Conservation (phyloP, 1,284 basidiomycete genomes). For the Omphalotus olearius region DNA sequence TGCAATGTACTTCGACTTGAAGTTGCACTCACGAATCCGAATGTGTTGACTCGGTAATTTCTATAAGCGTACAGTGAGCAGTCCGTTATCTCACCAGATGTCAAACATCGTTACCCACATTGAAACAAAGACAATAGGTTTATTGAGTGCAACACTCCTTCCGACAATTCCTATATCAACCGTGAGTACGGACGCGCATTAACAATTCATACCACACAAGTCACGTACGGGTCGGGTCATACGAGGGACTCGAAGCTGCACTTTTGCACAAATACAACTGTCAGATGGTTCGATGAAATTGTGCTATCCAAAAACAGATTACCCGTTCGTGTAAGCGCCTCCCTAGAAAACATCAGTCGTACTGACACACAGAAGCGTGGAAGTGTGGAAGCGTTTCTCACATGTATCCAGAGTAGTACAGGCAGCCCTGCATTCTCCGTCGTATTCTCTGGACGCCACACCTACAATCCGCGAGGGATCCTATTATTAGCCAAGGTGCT, state of each 20-base stretch:
- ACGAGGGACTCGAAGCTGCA: conserved; percentile 36
- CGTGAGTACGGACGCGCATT: neutral
- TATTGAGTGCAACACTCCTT: conserved; percentile 40
- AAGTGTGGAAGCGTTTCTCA: conserved; percentile 20
- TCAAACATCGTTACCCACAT: conserved; percentile 30
- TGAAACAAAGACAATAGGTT: conserved; percentile 53
- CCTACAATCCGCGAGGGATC: conserved; percentile 21
- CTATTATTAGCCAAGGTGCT: no score
- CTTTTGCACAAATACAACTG: conserved; percentile 21
- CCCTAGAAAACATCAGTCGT: conserved; percentile 31
- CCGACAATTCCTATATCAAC: conserved; percentile 39
- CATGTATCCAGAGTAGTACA: conserved; percentile 51
- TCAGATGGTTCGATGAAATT: neutral
- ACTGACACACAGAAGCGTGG: no score
- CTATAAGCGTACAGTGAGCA: conserved; percentile 23
- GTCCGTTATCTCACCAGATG: neutral
- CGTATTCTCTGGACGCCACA: conserved; percentile 38
- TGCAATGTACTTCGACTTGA: neutral
- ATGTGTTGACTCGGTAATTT: conserved; percentile 56
- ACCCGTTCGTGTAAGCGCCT: conserved; percentile 46
- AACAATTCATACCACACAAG: neutral
- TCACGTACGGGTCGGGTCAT: conserved; percentile 42
- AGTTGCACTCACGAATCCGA: conserved; percentile 45
- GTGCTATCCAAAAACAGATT: conserved; percentile 6
- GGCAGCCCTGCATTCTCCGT: conserved; percentile 33